phyloP scores from a whole-genome alignment of 768 basidiomycete species.

The Suillus subalutaceus region DNA sequence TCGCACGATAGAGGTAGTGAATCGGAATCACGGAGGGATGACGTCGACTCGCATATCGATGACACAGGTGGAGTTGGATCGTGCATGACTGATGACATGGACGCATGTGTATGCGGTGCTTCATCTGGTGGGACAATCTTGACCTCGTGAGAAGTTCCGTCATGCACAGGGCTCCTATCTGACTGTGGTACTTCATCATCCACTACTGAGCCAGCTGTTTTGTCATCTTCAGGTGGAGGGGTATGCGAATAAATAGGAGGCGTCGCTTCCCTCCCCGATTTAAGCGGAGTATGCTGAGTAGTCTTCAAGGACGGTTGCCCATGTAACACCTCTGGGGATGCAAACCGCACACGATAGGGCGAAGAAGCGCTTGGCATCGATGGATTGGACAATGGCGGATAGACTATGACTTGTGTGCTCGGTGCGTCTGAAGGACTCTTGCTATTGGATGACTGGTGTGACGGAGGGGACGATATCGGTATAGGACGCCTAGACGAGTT shows the following conservation, averaged over 20 bases:
- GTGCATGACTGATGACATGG: not conserved
- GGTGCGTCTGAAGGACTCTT: not conserved
- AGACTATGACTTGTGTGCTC: not conserved
- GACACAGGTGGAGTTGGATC: not conserved
- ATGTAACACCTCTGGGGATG: conserved; percentile 32
- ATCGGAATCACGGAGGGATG: conserved; percentile 1
- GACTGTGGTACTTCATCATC: not conserved
- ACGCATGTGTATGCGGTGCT: not conserved
- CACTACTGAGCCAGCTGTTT: not conserved
- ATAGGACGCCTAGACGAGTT: conserved; percentile 16
- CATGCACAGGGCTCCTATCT: no score
- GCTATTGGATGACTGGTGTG: conserved; percentile 25
- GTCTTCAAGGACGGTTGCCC: conserved; percentile 17
- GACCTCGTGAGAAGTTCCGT: not conserved
- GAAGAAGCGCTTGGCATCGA: conserved; percentile 3
- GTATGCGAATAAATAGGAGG: not conserved
- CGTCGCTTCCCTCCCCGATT: not conserved
- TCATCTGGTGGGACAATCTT: not conserved
- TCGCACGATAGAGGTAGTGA: not conserved
- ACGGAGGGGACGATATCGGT: conserved; percentile 15
- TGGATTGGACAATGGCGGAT: not conserved
- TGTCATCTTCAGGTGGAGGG: not conserved
- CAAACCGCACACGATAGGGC: conserved; percentile 30
- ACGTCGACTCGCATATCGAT: not conserved
- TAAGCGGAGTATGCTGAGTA: not conserved